Base-by-base conservation (phyloP, 1,284 basidiomycete species). In the Agaricales sp. region DNA sequence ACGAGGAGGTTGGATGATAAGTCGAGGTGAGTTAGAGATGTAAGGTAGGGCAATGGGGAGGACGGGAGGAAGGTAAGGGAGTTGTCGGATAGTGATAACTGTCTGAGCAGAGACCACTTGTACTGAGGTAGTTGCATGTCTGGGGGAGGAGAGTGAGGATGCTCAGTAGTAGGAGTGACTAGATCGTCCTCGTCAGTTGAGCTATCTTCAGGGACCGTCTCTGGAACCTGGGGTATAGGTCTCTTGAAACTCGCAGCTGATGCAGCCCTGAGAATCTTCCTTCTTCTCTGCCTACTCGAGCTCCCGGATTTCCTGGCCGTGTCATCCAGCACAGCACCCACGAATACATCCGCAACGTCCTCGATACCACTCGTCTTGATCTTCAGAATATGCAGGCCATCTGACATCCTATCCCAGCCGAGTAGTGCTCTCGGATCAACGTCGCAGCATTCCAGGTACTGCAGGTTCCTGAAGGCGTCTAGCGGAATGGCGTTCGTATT, bases 1-100 rank as follows among this genome's bases (percentile, higher is more conserved):
- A 92, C 80, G 41, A 99, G 80, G 6, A 97, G 80, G 58, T 94
- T 94, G 48, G 87, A 86, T 20, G 91, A 93, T 21, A 94, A 74
- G 63, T 94, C 92, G 53, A 96, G 82, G 61, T 94, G 87, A 0
- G 87, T 88, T 38, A 98, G 67, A 12, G 82, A 78, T 19, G 80
- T 77, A 46, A 94, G 77, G 56, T 79, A 75, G 1, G 80, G 75
- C 35, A 95, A 77, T 1, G 86, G 74, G 13, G 87, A 73, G 16
- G 78, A 64, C 18, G 91, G 84, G 50, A 95, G 68, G 64, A 89
- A 92, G 3, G 92, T 92, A 52, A 95, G 73, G 12, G 79, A 74
- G 60, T 93, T 94, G 63, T 89, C 82, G 20, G 87, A 69, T 2
- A 95, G 73, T n/a, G 77, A 87, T 8, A 94, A 73, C 58, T 87